Evolutionary conservation across 768 basidiomycete genomes (phyloP).

Genomic region (Lactifluus piperatus): DNA sequence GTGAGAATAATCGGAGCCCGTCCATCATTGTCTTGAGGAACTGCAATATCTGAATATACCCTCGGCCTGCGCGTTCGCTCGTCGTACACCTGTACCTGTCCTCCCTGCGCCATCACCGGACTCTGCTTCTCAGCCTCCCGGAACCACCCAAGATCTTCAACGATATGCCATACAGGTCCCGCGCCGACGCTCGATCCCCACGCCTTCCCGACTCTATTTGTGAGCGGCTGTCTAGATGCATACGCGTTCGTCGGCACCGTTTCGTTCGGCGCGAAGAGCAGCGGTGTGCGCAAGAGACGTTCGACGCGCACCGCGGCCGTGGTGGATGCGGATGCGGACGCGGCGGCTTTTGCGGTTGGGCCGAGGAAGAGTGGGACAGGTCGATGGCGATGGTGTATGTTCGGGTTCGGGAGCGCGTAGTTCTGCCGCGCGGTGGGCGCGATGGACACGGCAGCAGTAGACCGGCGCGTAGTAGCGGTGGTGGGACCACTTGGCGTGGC

Average conservation of each 20-base stretch:
- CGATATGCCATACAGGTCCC: constrained; percentile 72
- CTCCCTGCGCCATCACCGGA: not conserved
- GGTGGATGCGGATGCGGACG: not conserved
- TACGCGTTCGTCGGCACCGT: constrained; percentile 47
- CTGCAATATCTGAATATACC: constrained; percentile 41
- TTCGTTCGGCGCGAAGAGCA: constrained; percentile 38
- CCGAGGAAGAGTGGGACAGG: constrained; percentile 52
- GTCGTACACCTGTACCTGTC: not conserved
- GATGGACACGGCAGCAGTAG: too few relatives aligned
- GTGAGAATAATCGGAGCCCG: constrained; percentile 35
- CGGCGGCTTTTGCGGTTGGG: constrained; percentile 23
- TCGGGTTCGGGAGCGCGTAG: constrained; percentile 54
- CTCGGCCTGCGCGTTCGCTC: constrained; percentile 31
- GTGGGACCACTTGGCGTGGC: not conserved
- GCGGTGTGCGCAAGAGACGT: constrained; percentile 44
- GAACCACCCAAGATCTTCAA: constrained; percentile 72
- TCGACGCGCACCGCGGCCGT: constrained; percentile 33
- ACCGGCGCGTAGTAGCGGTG: not conserved
- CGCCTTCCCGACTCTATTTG: constrained; percentile 53
- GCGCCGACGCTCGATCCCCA: constrained; percentile 69
- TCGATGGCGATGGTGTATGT: constrained; percentile 64
- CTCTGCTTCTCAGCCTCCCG: constrained; percentile 50
- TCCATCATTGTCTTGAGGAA: constrained; percentile 29
- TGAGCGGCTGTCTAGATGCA: constrained; percentile 39
- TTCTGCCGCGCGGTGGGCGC: constrained; percentile 35